Base-by-base conservation (phyloP, 2,329 filamentous ascomycete genomes). In the Microdochium paspali region DNA sequence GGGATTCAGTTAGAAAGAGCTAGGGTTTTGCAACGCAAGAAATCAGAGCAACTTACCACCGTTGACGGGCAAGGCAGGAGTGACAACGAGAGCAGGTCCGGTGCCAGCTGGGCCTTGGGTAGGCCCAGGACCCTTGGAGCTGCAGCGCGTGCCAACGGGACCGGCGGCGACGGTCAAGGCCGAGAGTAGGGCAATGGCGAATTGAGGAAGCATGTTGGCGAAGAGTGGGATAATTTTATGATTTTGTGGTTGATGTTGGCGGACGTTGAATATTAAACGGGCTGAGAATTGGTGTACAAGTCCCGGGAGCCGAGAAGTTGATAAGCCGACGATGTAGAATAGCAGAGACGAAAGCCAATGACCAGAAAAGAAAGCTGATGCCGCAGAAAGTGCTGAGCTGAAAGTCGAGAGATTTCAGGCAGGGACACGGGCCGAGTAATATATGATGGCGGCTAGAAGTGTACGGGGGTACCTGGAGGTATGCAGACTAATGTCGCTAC, bases 61-160 rank as follows among this genome's bases (percentile, higher is more conserved):
- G n/a, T 58, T 72, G 46, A 59, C 60, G 26, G 70, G 72, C 13
- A 76, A 59, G 21, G 52, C 58, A 40, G 65, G 61, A 15, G 53
- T 54, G 12, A 53, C 48, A n/a, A 50, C 51, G 15, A 48, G 43
- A 10, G 50, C 46, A 10, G 51, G 40, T 24, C 44, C 44, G 28
- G 52, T 40, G 44, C 48, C 40, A 26, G 50, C 50, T n/a, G 53
- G 45, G 18, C 46, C 45, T 12, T n/a, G n/a, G n/a, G 35, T 15
- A 24, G 45, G 32, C 9, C 35, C 35, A 40, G 31, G 31, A 7
- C 26, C 31, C 35, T 20, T 21, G 35, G 18, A 40, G 35, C 44
- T 46, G 40, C 54, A 55, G 35, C 53, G 54, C 44, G 53, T 53
- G 30, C 51, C 40, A 31, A 62, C 24, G 32, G 60, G 61, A 18